phyloP scores from a whole-genome alignment of 2,329 filamentous ascomycete genomes.

The Phaeosphaeriaceae sp. region DNA sequence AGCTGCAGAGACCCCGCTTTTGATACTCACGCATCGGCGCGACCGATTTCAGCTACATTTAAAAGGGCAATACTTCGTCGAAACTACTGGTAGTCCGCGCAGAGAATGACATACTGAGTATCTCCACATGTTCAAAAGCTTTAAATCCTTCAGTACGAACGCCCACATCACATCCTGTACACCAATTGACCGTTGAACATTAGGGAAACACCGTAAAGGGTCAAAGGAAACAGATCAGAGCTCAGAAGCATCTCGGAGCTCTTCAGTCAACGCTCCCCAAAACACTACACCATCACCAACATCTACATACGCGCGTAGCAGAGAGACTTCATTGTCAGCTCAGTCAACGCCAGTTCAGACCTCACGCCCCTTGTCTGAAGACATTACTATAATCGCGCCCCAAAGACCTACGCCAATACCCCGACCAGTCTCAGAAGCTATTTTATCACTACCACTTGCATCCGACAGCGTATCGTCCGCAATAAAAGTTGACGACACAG shows the following conservation, averaged over 20 bases:
- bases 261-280: slow-evolving; percentile 13
- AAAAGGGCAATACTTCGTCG: slow-evolving; percentile 11
- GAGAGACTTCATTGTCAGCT: slow-evolving; percentile 2
- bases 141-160: slow-evolving; percentile 24
- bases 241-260: slow-evolving; percentile 8
- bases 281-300: slow-evolving; percentile 5
- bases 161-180: not conserved
- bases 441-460: too few species aligned
- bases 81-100: slow-evolving; percentile 3
- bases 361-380: not conserved
- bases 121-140: slow-evolving; percentile 28
- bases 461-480: not conserved
- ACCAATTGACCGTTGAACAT: slow-evolving; percentile 8
- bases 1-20: slow-evolving; percentile 18
- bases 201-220: slow-evolving; percentile 26
- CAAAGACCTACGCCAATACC: slow-evolving; percentile 5
- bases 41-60: slow-evolving; percentile 9
- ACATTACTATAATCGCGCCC: not conserved
- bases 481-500: not conserved
- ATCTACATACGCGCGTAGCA: slow-evolving; percentile 1
- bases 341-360: slow-evolving; percentile 1
- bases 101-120: slow-evolving; percentile 2
- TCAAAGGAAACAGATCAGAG: slow-evolving; percentile 12
- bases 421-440: not conserved
- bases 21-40: slow-evolving; percentile 10